Percentiles rank a stretch among this genome's conserved stretches.
Evolutionary conservation across 2,329 filamentous ascomycete species (phyloP).

Genomic region (Trichoderma oligosporum): DNA sequence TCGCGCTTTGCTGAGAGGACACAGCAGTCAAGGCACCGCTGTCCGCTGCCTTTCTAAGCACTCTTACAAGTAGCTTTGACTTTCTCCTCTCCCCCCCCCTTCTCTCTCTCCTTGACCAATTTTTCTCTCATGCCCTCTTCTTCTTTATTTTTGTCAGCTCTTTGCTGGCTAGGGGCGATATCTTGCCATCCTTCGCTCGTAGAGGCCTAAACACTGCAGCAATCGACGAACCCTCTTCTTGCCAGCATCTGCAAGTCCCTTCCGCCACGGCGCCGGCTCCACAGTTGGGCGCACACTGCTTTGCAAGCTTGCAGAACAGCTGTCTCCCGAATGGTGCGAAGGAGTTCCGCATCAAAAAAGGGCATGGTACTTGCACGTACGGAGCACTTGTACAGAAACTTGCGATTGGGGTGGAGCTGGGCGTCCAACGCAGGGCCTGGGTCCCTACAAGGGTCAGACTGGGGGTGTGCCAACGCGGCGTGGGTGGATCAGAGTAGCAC

Average conservation of each 20-base stretch:
- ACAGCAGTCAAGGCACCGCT: too few relatives aligned
- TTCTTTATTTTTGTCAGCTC: not conserved
- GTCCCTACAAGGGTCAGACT: constrained; percentile 17
- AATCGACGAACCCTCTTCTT: constrained; percentile 16
- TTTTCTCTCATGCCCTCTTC: not conserved
- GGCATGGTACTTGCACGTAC: constrained; percentile 3
- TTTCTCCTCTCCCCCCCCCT: not conserved
- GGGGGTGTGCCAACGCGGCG: constrained; percentile 29
- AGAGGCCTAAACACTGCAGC: constrained; percentile 16
- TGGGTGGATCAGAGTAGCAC: constrained; percentile 34
- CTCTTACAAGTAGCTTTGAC: not conserved
- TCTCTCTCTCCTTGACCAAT: not conserved
- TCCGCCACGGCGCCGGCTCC: constrained; percentile 15
- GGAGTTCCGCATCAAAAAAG: constrained; percentile 7
- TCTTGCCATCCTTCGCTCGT: constrained; percentile 14
- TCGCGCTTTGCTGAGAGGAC: constrained; percentile 9
- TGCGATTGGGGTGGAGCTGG: constrained; percentile 26
- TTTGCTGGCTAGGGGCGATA: constrained; percentile 13
- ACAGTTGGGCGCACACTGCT: constrained; percentile 29
- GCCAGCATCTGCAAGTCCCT: constrained; percentile 13
- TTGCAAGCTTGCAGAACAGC: constrained; percentile 26
- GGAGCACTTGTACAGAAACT: constrained; percentile 22
- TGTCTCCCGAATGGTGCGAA: constrained; percentile 12
- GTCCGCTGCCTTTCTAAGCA: constrained; percentile 1
- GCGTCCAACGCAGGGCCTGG: constrained; percentile 18